phyloP scores from a whole-genome alignment of 441 rosid species.

The Aleurites moluccanus region DNA sequence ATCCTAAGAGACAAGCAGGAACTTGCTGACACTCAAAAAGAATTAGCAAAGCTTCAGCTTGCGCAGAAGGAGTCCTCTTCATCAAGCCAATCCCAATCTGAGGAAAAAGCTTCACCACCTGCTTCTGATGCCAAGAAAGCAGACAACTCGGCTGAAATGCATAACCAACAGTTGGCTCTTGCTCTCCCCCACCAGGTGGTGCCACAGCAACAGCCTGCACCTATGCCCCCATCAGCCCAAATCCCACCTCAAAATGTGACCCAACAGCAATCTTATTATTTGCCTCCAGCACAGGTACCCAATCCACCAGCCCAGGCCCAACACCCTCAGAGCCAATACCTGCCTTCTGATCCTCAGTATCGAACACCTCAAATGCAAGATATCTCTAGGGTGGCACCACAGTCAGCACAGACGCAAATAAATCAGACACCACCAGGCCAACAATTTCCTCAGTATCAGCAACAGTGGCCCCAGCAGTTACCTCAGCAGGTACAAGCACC shows the following conservation, averaged over 20 bases:
- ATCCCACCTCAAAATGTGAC: conserved; percentile 46
- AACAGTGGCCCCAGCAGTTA: conserved; percentile 70
- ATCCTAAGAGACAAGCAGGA: conserved; percentile 96
- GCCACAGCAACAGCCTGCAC: conserved; percentile 51
- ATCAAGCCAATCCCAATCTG: conserved; percentile 65
- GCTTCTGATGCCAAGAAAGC: conserved; percentile 52
- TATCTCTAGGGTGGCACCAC: conserved; percentile 46
- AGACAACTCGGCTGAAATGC: conserved; percentile 57
- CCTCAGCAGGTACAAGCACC: conserved; percentile 50
- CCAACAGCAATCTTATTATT: conserved; percentile 64
- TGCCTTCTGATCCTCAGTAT: conserved; percentile 57
- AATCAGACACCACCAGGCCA: conserved; percentile 47
- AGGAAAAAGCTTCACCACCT: conserved; percentile 61
- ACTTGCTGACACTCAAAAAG: conserved; percentile 87
- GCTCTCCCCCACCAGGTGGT: conserved; percentile 83
- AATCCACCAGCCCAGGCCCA: conserved; percentile 36
- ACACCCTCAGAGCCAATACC: conserved; percentile 46
- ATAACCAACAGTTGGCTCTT: conserved; percentile 84
- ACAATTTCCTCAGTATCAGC: conserved; percentile 59
- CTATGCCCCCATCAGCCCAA: conserved; percentile 45
- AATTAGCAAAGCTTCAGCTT: conserved; percentile 82
- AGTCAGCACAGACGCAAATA: conserved; percentile 41
- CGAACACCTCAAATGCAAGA: conserved; percentile 57
- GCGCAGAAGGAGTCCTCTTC: conserved; percentile 78
- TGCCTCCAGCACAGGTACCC: conserved; percentile 55